These are phyloP conservation scores for Pseudoscleropodium purum DNA, from an alignment of 225 moss, liverwort and hornwort genomes.

Conservation along the genomic window DNA sequence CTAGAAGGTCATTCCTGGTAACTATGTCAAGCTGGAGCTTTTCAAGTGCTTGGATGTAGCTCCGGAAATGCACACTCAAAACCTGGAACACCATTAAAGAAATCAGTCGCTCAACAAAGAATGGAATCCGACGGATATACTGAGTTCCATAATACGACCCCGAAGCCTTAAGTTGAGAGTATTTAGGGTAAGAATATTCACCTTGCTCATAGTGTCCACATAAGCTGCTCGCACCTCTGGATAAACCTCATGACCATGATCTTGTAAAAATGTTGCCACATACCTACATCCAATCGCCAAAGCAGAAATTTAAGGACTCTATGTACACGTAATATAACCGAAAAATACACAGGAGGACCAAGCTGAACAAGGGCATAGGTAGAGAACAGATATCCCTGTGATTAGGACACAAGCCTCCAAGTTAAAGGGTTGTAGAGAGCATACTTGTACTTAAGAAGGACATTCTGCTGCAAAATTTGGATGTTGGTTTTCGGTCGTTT, in stretches of 20 bases:
- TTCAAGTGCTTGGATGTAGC: constrained; percentile 92
- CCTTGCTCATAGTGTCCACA: constrained; percentile 99
- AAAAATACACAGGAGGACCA: not conserved
- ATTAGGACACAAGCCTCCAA: not conserved
- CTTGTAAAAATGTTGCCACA: constrained; percentile 81
- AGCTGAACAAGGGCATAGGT: not conserved
- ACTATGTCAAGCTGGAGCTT: constrained; percentile 96
- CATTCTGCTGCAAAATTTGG: constrained; percentile 98
- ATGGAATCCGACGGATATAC: not conserved
- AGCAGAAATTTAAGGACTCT: not conserved
- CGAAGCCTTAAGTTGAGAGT: not conserved
- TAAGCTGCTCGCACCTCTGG: constrained; percentile 94
- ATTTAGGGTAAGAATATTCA: not conserved
- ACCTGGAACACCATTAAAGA: constrained; percentile 43
- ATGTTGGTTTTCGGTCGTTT: constrained; percentile 99
- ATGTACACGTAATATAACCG: not conserved
- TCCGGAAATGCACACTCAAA: constrained; percentile 93
- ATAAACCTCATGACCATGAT: constrained; percentile 93
- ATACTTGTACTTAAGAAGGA: constrained; percentile 94
- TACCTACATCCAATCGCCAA: constrained; percentile 38
- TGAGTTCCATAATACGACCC: not conserved
- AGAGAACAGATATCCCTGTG: not conserved
- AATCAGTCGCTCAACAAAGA: not conserved
- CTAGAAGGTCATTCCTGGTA: constrained; percentile 84
- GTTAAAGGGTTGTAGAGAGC: not conserved